Evolutionary conservation across 306 rosid species (phyloP).

Genomic region (Prunus armeniaca): DNA sequence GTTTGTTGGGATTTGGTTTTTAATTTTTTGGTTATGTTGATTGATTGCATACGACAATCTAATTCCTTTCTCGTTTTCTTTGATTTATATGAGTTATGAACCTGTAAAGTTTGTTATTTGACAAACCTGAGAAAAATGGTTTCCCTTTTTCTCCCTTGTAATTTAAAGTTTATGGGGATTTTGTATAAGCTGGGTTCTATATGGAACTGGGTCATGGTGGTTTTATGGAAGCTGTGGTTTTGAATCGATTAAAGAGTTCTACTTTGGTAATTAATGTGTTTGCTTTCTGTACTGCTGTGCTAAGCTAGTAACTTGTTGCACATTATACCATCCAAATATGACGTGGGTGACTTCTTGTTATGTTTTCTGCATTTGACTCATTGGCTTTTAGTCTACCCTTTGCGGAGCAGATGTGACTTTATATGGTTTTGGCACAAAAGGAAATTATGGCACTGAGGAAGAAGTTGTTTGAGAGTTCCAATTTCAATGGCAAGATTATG

Average conservation of each 20-base stretch:
- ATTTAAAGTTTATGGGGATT: neutral
- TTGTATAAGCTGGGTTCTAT: neutral
- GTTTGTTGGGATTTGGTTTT: neutral
- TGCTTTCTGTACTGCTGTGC: neutral
- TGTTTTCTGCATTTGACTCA: neutral
- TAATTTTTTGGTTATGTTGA: neutral
- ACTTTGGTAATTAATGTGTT: neutral
- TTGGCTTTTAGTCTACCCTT: slow-evolving; percentile 2
- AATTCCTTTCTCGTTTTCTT: neutral
- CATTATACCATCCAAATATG: too few species aligned
- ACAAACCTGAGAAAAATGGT: neutral
- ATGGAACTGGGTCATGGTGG: neutral
- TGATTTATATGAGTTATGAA: neutral
- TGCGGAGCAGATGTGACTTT: slow-evolving; percentile 4
- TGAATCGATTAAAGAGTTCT: neutral
- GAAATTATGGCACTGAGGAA: slow-evolving; percentile 7
- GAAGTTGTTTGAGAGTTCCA: slow-evolving; percentile 3
- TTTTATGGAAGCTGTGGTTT: neutral
- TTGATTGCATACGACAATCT: neutral
- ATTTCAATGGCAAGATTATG: neutral
- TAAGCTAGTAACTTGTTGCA: neutral
- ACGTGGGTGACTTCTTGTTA: neutral
- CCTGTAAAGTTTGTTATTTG: neutral
- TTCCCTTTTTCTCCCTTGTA: neutral
- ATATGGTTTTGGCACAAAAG: neutral